Conservation (phyloP, 352 stramenopile species). For the Phytopythium montanum region DNA sequence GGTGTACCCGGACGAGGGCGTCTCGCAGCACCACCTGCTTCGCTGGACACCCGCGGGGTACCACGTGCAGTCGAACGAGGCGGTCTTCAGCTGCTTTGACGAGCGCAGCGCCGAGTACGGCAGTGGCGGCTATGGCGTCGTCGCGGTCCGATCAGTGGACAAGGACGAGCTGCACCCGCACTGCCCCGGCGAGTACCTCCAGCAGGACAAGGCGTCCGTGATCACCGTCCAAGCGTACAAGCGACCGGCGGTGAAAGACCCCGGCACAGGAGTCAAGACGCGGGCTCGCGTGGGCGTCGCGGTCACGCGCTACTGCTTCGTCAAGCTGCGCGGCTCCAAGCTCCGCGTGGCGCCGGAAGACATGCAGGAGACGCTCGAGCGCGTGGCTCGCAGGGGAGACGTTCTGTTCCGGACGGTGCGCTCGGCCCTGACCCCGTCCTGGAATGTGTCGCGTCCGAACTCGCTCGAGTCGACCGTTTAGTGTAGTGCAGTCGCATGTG, state of each 20-base stretch:
- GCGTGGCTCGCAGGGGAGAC: slow-evolving; percentile 18
- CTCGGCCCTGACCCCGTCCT: not conserved
- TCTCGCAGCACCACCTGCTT: slow-evolving; percentile 26
- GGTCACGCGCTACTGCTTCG: slow-evolving; percentile 27
- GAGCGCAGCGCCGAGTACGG: slow-evolving; percentile 21
- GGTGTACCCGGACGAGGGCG: slow-evolving; percentile 7
- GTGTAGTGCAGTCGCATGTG: not conserved
- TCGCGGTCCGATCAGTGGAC: slow-evolving; percentile 25
- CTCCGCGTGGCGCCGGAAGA: slow-evolving; percentile 17
- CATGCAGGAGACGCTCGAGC: slow-evolving; percentile 25
- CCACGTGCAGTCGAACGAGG: slow-evolving; percentile 28
- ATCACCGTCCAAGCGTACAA: slow-evolving; percentile 22
- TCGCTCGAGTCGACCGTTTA: not conserved
- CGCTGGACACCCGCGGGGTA: slow-evolving; percentile 16
- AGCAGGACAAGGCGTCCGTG: slow-evolving; percentile 28
- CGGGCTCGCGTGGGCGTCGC: slow-evolving; percentile 26
- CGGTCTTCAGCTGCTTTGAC: slow-evolving; percentile 21
- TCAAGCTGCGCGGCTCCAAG: slow-evolving; percentile 25
- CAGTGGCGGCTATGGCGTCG: slow-evolving; percentile 19
- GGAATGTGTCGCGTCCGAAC: not conserved
- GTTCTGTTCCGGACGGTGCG: slow-evolving; percentile 20
- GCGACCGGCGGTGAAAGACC: slow-evolving; percentile 3
- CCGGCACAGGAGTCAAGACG: slow-evolving; percentile 10
- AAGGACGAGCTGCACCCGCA: slow-evolving; percentile 31
- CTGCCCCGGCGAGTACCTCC: slow-evolving; percentile 15